A percentile compares a stretch with the other conserved stretches of the same genome.
These are phyloP conservation scores for Oropetium thomaeum DNA, from an alignment of 176 grass and related monocot species.

Conservation along the genomic window DNA sequence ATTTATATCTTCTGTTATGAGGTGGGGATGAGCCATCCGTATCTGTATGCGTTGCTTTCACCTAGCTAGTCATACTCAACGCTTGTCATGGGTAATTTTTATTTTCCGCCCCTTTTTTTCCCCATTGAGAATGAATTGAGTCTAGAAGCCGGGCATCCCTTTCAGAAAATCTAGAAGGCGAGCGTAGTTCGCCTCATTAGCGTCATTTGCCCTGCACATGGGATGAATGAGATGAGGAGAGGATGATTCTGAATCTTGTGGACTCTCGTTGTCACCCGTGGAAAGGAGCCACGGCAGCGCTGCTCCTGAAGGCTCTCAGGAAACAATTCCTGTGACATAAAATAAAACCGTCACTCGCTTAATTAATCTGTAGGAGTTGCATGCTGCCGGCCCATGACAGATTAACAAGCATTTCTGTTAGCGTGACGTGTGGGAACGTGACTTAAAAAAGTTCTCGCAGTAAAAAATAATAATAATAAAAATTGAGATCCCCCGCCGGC, in stretches of 20 bases:
- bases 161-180: neutral
- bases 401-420: conserved; percentile 21
- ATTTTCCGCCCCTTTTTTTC: neutral
- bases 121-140: too few relatives aligned
- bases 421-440: conserved; percentile 21
- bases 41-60: conserved; percentile 10
- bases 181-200: neutral
- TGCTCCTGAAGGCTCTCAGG: neutral
- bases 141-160: too few relatives aligned
- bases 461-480: neutral
- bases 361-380: neutral
- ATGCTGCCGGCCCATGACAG: conserved; percentile 12
- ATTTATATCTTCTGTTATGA: conserved; percentile 20
- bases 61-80: neutral
- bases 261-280: neutral
- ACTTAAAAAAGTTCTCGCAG: neutral
- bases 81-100: neutral
- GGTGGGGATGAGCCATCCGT: neutral
- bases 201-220: too few relatives aligned
- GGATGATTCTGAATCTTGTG: neutral
- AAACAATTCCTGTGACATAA: neutral
- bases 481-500: neutral
- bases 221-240: neutral
- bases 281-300: neutral
- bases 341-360: conserved; percentile 28